Evolutionary conservation across 768 basidiomycete genomes (phyloP), one percentile per base, ranked within the genome.

Genomic region (Pulveroboletus ravenelii): DNA sequence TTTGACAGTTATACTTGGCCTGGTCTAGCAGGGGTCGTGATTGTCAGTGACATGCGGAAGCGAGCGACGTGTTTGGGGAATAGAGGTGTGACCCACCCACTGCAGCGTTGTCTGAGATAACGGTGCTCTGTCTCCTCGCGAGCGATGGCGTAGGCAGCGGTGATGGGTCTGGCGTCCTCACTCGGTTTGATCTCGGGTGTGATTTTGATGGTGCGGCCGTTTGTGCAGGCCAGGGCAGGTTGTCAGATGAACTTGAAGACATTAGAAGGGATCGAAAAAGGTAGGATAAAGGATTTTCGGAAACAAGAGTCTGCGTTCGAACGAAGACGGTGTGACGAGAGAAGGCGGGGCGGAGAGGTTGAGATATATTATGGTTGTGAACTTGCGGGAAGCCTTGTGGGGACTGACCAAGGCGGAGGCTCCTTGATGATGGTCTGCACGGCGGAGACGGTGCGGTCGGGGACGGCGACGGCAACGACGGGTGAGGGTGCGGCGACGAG

Each of bases 1-100:
- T 27, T 62, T 84, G 59, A 61, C 87, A 89, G 50, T 73, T 42
- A 6, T 32, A 38, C 60, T 70, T 61, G 8, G 87, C 87, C 17
- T 51, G 47, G 1, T 42, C 67, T 75, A 42, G 41, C 15, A 41
- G 32, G 42, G 47, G 48, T 51, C 53, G 46, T 34, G 30, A 41
- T 30, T 15, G 45, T 55, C n/a, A 62, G 55, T 15, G 41, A 41
- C 25, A 49, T 45, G 47, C 3, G 42, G 25, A 46, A 46, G 45
- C 13, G 38, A 57, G 44, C 12, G 52, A 50, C 48, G 48, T 37
- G 35, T 40, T 47, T 47, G 36, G 41, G 25, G 25, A 6, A 17
- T 9, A 41, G 47, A 49, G 47, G 49, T n/a, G 36, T n/a, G 49
- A 67, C 67, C 39, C 53, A 69, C 67, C 56, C 2, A 69, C 63